Percentiles rank a stretch among this genome's conserved stretches.
phyloP scores from a whole-genome alignment of 768 basidiomycete species.

The Leccinum barrowsii region DNA sequence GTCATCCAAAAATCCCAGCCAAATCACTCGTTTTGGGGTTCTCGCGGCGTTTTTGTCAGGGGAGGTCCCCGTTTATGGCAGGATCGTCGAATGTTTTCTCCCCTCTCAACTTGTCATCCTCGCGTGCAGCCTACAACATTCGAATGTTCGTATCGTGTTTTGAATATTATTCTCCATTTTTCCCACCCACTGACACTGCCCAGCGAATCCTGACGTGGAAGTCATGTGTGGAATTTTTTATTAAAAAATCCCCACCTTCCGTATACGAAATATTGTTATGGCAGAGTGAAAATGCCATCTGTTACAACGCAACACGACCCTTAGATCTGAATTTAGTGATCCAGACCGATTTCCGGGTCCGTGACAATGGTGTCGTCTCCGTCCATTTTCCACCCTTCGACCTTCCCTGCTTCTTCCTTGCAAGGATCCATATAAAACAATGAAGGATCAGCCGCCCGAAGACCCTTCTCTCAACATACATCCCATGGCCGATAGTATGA shows the following conservation, averaged over 20 bases:
- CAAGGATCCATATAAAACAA: constrained; percentile 46
- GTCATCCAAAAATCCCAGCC: constrained; percentile 15
- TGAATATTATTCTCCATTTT: constrained; percentile 9
- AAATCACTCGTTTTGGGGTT: constrained; percentile 25
- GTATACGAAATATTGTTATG: constrained; percentile 39
- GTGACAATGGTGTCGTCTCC: constrained; percentile 38
- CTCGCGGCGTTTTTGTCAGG: constrained; percentile 22
- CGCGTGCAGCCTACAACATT: neutral
- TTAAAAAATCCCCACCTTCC: constrained; percentile 46
- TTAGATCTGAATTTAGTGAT: constrained; percentile 71
- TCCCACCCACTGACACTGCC: constrained; percentile 21
- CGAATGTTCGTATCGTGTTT: constrained; percentile 3
- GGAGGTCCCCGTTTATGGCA: constrained; percentile 17
- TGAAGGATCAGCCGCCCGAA: constrained; percentile 39
- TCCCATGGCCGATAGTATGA: constrained; percentile 49
- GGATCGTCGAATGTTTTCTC: constrained; percentile 25
- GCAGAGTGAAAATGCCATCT: constrained; percentile 39
- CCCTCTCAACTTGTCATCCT: neutral
- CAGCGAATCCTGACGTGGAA: constrained; percentile 28
- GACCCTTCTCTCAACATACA: constrained; percentile 37
- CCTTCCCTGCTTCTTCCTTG: constrained; percentile 32
- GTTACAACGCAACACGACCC: constrained; percentile 58
- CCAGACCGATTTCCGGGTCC: constrained; percentile 42
- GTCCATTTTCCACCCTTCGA: constrained; percentile 39
- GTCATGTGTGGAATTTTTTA: constrained; percentile 32